Base-by-base conservation (phyloP, 352 stramenopile genomes). In the Phytophthora litchii region DNA sequence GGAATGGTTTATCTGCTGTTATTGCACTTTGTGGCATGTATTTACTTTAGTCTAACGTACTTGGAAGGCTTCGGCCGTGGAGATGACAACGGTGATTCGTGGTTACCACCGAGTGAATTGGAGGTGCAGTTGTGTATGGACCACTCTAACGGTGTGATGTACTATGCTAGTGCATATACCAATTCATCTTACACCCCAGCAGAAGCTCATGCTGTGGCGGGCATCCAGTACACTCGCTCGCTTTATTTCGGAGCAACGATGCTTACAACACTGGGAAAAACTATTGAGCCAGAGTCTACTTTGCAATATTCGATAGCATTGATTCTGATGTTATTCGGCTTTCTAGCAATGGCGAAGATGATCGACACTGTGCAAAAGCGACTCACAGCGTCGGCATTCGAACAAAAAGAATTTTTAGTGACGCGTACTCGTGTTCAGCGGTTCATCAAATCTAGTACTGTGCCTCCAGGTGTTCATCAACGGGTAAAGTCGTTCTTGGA, bases 351-450 rank as follows among this genome's bases (percentile, higher is more conserved):
- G n/a, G 67, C 71, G 0, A 35, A 64, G n/a, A 47, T 67, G 29
- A 69, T 83, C 13, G 71, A 86, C 42, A 60, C 54, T 5, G 63
- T 86, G 5, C 80, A 88, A 35, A 80, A 79, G 11, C 58, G 70
- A 13, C 53, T 88, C 19, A 88, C 77, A 0, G 63, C 69, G 0
- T 80, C 77, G 9, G 70, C 75, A 0, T 56, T 85, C 14, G 80
- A 89, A 34, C 80, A 89, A 17, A 86, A 85, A 29, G 77, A 86
- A 25, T 89, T 89, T 35, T 29, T 89, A 13, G 64, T 74, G 1
- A 85, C 65, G 0, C 72, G 77, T 0, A 73, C 80, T 1, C 65
- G 75, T 11, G 78, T 89, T 11, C 73, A 86, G 37, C 50, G 67
- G 23, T 89, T 89, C 37, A 60, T 89, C 14, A 69, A 64, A 9